Conservation (phyloP, 441 rosid genomes). For the Theobroma grandiflorum region DNA sequence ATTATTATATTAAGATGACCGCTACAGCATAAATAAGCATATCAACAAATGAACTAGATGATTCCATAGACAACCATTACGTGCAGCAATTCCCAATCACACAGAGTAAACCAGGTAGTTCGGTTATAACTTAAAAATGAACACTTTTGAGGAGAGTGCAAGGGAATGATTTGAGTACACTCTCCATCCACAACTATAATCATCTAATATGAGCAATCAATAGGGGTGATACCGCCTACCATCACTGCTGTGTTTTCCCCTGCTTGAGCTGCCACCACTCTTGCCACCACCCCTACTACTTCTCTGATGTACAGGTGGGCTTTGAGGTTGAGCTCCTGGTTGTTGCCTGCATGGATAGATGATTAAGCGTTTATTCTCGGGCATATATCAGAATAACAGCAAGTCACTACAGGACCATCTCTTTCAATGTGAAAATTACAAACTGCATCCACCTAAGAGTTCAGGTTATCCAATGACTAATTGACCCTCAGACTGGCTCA, state of each 20-base stretch:
- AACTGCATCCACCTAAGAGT: neutral
- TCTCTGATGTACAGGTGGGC: slow-evolving; percentile 54
- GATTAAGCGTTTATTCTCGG: neutral
- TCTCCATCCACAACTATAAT: neutral
- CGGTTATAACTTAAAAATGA: neutral
- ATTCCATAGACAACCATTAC: neutral
- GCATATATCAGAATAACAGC: neutral
- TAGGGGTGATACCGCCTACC: slow-evolving; percentile 87
- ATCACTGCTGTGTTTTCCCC: slow-evolving; percentile 70
- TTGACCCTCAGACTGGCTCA: neutral
- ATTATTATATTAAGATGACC: neutral
- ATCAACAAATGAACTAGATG: neutral
- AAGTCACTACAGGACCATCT: neutral
- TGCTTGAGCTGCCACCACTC: slow-evolving; percentile 64
- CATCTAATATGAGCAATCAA: slow-evolving; percentile 31
- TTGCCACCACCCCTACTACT: slow-evolving; percentile 49
- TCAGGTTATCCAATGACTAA: neutral
- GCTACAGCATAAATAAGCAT: neutral
- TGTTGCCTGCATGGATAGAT: slow-evolving; percentile 63
- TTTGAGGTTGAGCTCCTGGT: slow-evolving; percentile 75
- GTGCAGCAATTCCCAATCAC: neutral
- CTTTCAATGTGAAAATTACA: slow-evolving; percentile 7
- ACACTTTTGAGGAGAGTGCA: neutral
- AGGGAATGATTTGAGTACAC: neutral
- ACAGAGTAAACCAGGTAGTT: neutral